Evolutionary conservation across 148 eudicot species (phyloP), one percentile per base, ranked within the genome.

Genomic region (Chenopodium quinoa): DNA sequence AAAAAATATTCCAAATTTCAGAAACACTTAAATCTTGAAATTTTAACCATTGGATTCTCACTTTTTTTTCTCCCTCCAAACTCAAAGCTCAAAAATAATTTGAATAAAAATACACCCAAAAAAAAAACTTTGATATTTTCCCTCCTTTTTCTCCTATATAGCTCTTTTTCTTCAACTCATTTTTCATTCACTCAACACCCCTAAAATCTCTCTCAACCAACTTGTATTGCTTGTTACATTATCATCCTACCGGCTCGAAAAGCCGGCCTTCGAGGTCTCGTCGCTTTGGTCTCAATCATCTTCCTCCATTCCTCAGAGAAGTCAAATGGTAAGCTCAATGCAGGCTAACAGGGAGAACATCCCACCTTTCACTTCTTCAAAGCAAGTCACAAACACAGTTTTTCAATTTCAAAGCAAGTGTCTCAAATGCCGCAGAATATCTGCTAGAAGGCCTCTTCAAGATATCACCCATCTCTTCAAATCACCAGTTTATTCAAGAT

Each of bases 381-480:
- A 54, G 31, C 78, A 67, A 83, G 4, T 67, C 22, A 65, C 37
- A 48, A 83, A 66, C 82, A 52, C 79, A 79, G 20, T 68, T 68
- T 14, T 27, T 70, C 32, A 65, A 22, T 27, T 58, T 75, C 79
- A 73, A 5, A 37, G 34, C 22, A 83, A 83, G 73, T 11, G 60
- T 11, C 25, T 34, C 37, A 79, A 46, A 79, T 54, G 60, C 25
- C 78, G 82, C 4, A 65, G 40, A 66, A 7, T 73, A 37, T 0
- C 7, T 12, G n/a, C 71, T 9, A 58, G 85, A 73, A 66, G 23
- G 2, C 85, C 85, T 17, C 82, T 83, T 74, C 68, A 73, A 75
- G 86, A 83, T 6, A 83, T 83, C 9, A 83, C 86, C 48, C 79
- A 79, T n/a, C 82, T 79, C 71, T 79, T 79, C 29, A 48, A 60